Percentiles rank a stretch among this genome's conserved stretches.
Conservation (phyloP, 2,329 filamentous ascomycete genomes). For the Penicillium sclerotiorum region DNA sequence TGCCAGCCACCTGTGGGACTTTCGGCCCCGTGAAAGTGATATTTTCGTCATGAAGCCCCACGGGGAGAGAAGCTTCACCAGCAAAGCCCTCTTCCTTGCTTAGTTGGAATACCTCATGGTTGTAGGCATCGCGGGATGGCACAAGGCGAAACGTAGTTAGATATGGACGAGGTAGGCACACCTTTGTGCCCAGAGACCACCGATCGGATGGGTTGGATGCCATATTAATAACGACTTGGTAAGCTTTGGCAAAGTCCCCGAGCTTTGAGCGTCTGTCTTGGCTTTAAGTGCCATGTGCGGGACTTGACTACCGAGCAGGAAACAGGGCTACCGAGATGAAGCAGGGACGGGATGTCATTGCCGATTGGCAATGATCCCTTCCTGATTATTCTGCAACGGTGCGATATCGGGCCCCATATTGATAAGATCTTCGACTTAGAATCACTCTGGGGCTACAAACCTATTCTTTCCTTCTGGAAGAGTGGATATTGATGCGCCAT, state of each 20-base stretch:
- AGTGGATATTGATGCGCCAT: not conserved
- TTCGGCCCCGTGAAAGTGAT: not conserved
- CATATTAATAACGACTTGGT: not conserved
- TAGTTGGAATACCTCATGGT: not conserved
- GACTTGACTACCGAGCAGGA: not conserved
- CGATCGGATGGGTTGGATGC: not conserved
- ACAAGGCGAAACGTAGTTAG: not conserved
- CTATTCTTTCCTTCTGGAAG: not conserved
- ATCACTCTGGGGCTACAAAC: too few relatives aligned
- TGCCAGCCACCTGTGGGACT: not conserved
- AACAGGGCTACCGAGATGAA: conserved; percentile 1
- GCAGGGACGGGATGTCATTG: not conserved
- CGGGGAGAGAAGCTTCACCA: not conserved
- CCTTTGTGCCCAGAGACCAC: conserved; percentile 1
- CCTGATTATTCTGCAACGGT: not conserved
- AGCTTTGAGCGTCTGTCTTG: not conserved
- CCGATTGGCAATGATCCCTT: not conserved
- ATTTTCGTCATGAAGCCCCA: not conserved
- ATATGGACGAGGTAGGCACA: conserved; percentile 1
- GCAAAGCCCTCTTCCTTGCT: not conserved
- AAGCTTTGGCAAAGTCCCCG: not conserved
- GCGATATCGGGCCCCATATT: not conserved
- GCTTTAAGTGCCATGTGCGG: not conserved
- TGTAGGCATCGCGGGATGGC: not conserved
- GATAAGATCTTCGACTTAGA: not conserved